Evolutionary conservation across 306 rosid species (phyloP), one percentile per base, ranked within the genome.

Genomic region (Prunus mira): DNA sequence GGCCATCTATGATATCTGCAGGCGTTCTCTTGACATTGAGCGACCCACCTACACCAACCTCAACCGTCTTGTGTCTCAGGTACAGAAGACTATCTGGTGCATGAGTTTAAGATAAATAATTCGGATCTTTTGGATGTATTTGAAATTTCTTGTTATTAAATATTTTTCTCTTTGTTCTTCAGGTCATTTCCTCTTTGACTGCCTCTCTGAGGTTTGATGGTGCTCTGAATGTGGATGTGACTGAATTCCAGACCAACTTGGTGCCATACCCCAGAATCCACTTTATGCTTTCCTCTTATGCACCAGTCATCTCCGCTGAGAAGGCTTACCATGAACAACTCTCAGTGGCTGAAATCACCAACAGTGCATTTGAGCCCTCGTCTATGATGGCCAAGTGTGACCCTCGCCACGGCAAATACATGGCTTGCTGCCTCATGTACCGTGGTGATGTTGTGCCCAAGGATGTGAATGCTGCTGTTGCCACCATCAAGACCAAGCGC

Each of bases 311-410:
- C 79, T 91, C 93, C 2, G 93, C 96, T 3, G 96, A 91, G 85
- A 91, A 91, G 80, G 96, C 96, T 10, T 89, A 91, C 79, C 97
- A 91, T 46, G 97, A 91, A 70, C 98, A 93, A 24, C 98, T 91
- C 24, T 91, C 97, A 0, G 98, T 93, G 7, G 93, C 98, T 19
- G 98, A 93, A 60, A 93, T 93, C 67, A 93, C 97, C 70, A 93
- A 91, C 90, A 91, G 97, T 65, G 98, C 96, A 1, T 93, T 93
- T 18, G 97, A 93, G 83, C 98, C 97, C 32, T 93, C 98, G 1
- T 93, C 97, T 34, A 91, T 93, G 98, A 93, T 89, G 98, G 98
- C 97, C 55, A 93, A 93, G 88, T 93, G 97, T 25, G 98, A 93
- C 18, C 98, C 98, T 47, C 97, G 97, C 78, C 97, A 89, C 15